Conservation (phyloP, 768 basidiomycete species). For the Leccinum truebloodii region DNA sequence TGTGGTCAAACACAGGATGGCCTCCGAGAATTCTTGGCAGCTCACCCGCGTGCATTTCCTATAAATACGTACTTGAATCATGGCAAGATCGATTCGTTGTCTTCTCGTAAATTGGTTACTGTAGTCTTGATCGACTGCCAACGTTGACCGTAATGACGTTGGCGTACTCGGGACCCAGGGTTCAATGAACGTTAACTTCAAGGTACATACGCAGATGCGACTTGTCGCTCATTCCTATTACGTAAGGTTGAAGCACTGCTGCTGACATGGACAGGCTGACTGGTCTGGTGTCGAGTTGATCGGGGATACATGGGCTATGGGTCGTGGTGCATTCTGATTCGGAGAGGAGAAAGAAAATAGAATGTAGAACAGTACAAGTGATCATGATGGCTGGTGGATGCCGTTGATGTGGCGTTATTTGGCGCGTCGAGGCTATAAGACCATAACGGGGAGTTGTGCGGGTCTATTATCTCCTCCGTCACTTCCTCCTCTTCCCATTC, state of each 20-base stretch:
- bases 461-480: conserved; percentile 9
- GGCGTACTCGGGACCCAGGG: background rate
- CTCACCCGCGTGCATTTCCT: background rate
- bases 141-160: background rate
- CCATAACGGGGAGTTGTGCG: conserved; percentile 13
- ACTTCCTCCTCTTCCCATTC: background rate
- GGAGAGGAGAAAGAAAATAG: background rate
- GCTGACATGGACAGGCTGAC: background rate
- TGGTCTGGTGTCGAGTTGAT: background rate
- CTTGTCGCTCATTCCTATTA: background rate
- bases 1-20: conserved; percentile 3
- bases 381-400: conserved; percentile 1
- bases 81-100: background rate
- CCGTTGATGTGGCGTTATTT: conserved; percentile 29
- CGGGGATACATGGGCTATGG: background rate
- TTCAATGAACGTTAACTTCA: background rate
- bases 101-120: background rate
- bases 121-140: too few species aligned
- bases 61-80: background rate
- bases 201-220: background rate
- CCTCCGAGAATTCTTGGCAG: background rate
- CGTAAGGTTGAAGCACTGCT: background rate
- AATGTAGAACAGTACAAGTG: background rate
- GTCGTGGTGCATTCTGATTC: background rate
- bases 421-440: conserved; percentile 14